Evolutionary conservation across 106 monocot species (phyloP).

Genomic region (Cymbidium sinense): DNA sequence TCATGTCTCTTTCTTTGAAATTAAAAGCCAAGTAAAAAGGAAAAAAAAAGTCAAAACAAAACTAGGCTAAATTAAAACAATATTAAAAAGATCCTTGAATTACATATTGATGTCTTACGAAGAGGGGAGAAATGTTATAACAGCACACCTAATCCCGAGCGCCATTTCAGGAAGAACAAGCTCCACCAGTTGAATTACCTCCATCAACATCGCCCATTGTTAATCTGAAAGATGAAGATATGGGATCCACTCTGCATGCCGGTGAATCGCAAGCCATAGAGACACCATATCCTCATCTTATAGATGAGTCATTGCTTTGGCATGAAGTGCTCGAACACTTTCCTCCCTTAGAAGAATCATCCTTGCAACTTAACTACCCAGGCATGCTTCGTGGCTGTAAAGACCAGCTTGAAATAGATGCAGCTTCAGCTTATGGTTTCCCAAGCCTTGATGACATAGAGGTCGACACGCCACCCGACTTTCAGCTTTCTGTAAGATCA

Average conservation of each 20-base stretch:
- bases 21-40: no score
- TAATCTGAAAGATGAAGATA: conserved; percentile 11
- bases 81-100: neutral
- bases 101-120: neutral
- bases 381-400: neutral
- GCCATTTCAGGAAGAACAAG: conserved; percentile 7
- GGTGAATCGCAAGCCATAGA: conserved; percentile 56
- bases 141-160: neutral
- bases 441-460: conserved; percentile 50
- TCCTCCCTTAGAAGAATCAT: conserved; percentile 21
- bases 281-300: conserved; percentile 20
- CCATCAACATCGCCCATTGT: conserved; percentile 5
- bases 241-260: conserved; percentile 24
- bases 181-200: conserved; percentile 6
- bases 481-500: conserved; percentile 54
- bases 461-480: conserved; percentile 52
- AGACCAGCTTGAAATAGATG: neutral
- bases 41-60: neutral
- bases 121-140: no score
- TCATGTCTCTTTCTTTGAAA: no score
- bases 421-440: conserved; percentile 12
- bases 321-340: conserved; percentile 62
- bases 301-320: conserved; percentile 50
- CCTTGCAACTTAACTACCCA: conserved; percentile 11
- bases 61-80: neutral